Conservation (phyloP, 2,329 filamentous ascomycete genomes). For the Aspergillus luchuensis region DNA sequence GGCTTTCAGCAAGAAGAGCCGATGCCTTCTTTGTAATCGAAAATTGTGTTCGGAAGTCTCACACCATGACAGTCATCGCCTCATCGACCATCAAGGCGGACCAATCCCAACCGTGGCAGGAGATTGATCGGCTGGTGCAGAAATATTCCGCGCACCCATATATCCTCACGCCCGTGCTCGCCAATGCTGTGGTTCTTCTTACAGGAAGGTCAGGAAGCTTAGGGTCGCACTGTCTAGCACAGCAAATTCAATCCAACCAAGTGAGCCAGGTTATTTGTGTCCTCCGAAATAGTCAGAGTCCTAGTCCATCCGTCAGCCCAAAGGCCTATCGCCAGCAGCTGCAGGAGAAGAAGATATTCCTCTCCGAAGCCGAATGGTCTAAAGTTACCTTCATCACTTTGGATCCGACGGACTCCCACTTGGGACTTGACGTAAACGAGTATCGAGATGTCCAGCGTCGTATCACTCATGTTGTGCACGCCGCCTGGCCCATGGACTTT, state of each 20-base stretch:
- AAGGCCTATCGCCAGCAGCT: neutral
- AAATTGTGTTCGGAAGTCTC: neutral
- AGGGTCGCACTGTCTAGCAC: neutral
- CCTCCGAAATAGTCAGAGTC: neutral
- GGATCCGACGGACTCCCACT: neutral
- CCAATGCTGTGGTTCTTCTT: neutral
- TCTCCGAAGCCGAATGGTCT: neutral
- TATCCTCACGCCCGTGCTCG: neutral
- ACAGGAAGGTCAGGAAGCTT: neutral
- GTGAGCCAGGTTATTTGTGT: neutral
- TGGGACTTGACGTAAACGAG: neutral
- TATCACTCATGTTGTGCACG: constrained; percentile 11
- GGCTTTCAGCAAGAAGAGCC: neutral
- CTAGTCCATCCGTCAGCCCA: neutral
- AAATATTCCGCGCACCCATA: neutral
- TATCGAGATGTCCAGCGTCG: neutral
- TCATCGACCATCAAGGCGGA: neutral
- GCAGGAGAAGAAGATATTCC: neutral
- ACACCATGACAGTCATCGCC: neutral
- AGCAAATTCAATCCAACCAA: neutral
- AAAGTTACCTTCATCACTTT: neutral
- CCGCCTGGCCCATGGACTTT: constrained; percentile 14
- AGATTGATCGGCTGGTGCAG: neutral
- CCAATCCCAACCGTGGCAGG: neutral
- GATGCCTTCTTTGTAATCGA: neutral